Base-by-base conservation (phyloP, 192 early-diverging fungal species). In the Coemansia sp. region DNA sequence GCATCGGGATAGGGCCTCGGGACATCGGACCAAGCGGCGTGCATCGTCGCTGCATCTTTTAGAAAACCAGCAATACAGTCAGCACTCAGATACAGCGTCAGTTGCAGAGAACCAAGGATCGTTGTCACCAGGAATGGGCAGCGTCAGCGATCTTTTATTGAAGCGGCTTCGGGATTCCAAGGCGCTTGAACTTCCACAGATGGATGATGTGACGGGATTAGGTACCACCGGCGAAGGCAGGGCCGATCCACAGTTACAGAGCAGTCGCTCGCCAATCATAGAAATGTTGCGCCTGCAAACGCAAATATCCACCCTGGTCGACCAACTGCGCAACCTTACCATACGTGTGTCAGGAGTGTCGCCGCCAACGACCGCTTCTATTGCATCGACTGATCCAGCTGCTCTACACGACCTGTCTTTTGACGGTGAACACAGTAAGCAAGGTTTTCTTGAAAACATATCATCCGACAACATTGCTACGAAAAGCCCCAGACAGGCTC, bases 261-360 rank as follows among this genome's bases (percentile, higher is more conserved):
- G 0, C 38, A 21, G 28, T 8, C 58, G 63, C 51, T 26, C 56
- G 65, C 73, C 68, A 16, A 65, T 81, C 3, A 72, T 74, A 65
- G 78, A 81, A 38, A 81, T 81, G 78, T 68, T 81, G 30, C 30
- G 78, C 41, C 58, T 81, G 65, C 78, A 81, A 62, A 68, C 71
- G 34, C 78, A 81, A 65, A 81, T 81, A 16, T 71, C 78, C 4
- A 41, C 49, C 4, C 66, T 81, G n/a, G 73, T 81, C 1, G 73
- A 71, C 44, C 68, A 75, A 65, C 64, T 81, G 49, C 78, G 78
- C 50, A 71, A 60, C 49, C 22, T 81, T 4, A 81, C 78, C 6
- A 68, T 81, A 27, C 56, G 58, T n/a, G 69, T 51, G 24, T 71
- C 78, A 0, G 76, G 71, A 25, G 32, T 63, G 48, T 34, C 68